Conservation (phyloP, 495 filamentous ascomycete genomes). For the Pyronema omphalodes region DNA sequence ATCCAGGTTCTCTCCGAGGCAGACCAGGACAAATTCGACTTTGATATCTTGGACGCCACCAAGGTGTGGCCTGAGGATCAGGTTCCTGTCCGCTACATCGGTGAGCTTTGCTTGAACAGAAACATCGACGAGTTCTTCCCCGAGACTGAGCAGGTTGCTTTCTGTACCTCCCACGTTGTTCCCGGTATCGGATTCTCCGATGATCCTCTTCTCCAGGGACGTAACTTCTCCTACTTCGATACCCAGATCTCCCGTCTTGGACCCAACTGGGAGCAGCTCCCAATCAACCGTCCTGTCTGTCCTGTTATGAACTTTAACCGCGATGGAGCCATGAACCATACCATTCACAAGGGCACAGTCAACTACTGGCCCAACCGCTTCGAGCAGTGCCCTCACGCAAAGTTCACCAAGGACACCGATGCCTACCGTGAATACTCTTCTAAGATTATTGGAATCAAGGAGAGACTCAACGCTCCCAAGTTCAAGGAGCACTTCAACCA, state of each 20-base stretch:
- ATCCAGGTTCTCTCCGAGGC: conserved; percentile 58
- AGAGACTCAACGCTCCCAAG: conserved; percentile 51
- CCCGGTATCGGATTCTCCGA: conserved; percentile 77
- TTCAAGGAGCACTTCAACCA: conserved; percentile 56
- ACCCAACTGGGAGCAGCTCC: conserved; percentile 69
- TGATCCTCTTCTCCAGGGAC: conserved; percentile 64
- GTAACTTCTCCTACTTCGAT: conserved; percentile 70
- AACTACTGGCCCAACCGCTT: conserved; percentile 88
- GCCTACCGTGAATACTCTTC: conserved; percentile 51
- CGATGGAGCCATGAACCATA: conserved; percentile 46
- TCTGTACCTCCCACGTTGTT: conserved; percentile 71
- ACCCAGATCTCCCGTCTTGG: conserved; percentile 72
- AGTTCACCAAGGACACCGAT: conserved; percentile 32
- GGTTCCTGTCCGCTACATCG: conserved; percentile 62
- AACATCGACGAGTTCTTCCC: conserved; percentile 77
- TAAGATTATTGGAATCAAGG: conserved; percentile 50
- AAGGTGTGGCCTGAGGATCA: conserved; percentile 81
- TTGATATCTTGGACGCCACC: conserved; percentile 81
- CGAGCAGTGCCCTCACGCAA: conserved; percentile 41
- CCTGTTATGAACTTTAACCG: conserved; percentile 68
- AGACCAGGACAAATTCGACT: conserved; percentile 64
- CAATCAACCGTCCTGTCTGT: conserved; percentile 52
- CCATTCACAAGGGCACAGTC: conserved; percentile 47
- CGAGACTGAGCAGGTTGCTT: conserved; percentile 68
- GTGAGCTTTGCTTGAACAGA: conserved; percentile 63